A percentile compares a stretch with the other conserved stretches of the same genome.
These are phyloP conservation scores for Amylocarpus encephaloides DNA, from an alignment of 2,329 filamentous ascomycete species.

Conservation along the genomic window DNA sequence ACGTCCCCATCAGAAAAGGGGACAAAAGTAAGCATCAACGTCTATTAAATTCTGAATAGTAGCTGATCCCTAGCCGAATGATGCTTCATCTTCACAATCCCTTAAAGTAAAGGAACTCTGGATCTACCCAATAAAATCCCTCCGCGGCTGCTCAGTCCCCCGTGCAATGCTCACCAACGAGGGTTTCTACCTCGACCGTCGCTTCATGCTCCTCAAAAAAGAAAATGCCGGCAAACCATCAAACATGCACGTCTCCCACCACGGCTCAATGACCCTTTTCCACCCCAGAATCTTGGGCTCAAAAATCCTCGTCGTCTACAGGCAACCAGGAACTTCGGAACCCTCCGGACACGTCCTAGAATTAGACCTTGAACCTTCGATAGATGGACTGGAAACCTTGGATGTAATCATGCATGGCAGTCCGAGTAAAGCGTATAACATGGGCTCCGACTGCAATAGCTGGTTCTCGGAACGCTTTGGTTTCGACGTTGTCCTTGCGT, in stretches of 20 bases:
- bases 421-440: constrained; percentile 51
- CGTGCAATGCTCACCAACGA: constrained; percentile 50
- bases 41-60: not conserved
- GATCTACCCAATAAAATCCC: constrained; percentile 67
- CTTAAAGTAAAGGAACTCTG: constrained; percentile 42
- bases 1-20: not conserved
- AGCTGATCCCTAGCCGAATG: constrained; percentile 4
- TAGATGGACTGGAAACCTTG: constrained; percentile 38
- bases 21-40: not conserved
- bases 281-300: constrained; percentile 43
- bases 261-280: constrained; percentile 59
- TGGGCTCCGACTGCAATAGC: constrained; percentile 51
- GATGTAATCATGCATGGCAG: constrained; percentile 55
- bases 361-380: constrained; percentile 51
- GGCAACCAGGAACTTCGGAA: constrained; percentile 18
- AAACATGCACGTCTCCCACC: constrained; percentile 54
- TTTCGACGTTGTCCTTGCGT: constrained; percentile 54
- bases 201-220: constrained; percentile 62
- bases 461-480: constrained; percentile 67
- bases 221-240: constrained; percentile 36
- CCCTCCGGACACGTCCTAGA: constrained; percentile 34
- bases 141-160: constrained; percentile 53
- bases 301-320: constrained; percentile 39
- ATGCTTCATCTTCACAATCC: not conserved
- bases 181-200: constrained; percentile 60